Evolutionary conservation across 1,139 yeast genomes (phyloP), one percentile per base, ranked within the genome.

Genomic region (Ogataea hybrid): DNA sequence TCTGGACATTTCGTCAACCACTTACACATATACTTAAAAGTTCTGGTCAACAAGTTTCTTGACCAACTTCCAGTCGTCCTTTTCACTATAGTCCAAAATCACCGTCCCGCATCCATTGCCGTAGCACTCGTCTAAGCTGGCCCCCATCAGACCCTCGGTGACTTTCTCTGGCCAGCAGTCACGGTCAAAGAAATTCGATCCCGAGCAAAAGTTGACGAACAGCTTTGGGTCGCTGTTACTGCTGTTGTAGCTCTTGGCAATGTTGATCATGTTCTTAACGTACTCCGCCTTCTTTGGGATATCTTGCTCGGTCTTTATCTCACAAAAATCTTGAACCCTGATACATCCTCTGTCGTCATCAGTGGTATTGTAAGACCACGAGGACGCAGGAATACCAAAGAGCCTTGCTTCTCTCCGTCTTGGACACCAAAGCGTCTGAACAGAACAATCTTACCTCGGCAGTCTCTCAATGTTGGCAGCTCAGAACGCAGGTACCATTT

Each of bases 301-400:
- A 50, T 79, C 87, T 10, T 66, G 70, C 12, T 67, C 69, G 35
- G 64, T 62, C 48, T 71, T 69, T 48, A 85, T 71, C 61, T 83
- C 90, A 63, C 85, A 81, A 68, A 71, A 84, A 63, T 85, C 94
- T 65, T 85, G 95, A 15, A 84, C 87, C 17, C 73, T 77, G 53
- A 81, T 70, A 7, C 57, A 39, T 6, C 85, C 87, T 43, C 81
- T 68, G 58, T 81, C 86, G 55, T 81, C 88, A 45, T 75, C 75
- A 12, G 79, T 71, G 50, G 84, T 73, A 62, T 84, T 82, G 65
- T 82, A 81, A 35, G 65, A 57, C 92, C 94, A 85, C 52, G 71
- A 66, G 5, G 79, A 64, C 14, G 90, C 90, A 34, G 80, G 81
- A 49, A 84, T 75, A 14, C 95, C 95, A 57, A 75, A 15, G 57